phyloP scores from a whole-genome alignment of 148 eudicot species.

The Nyssa sinensis region DNA sequence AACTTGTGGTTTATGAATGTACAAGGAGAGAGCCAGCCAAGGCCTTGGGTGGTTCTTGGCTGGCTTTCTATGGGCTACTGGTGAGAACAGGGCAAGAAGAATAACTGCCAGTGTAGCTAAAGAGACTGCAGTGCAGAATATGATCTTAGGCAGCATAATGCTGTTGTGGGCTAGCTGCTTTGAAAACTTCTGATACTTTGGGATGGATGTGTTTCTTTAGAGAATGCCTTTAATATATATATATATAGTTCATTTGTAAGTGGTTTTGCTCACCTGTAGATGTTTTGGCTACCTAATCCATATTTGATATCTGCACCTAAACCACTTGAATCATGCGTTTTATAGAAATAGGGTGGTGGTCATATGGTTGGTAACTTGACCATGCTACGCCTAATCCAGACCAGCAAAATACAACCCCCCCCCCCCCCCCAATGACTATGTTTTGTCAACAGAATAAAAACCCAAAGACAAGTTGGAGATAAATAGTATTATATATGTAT shows the following conservation, averaged over 20 bases:
- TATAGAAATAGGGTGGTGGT: too few relatives aligned
- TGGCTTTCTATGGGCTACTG: constrained; percentile 38
- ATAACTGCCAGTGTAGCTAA: constrained; percentile 53
- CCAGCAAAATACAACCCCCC: too few relatives aligned
- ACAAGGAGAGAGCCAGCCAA: constrained; percentile 52
- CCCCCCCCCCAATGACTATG: too few relatives aligned
- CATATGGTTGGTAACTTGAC: too few relatives aligned
- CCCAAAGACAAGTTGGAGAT: too few relatives aligned
- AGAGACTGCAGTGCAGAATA: constrained; percentile 54
- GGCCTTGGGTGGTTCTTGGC: constrained; percentile 20
- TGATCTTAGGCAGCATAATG: constrained; percentile 57
- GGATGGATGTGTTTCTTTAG: constrained; percentile 7
- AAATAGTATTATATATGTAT: too few relatives aligned
- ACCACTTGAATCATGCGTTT: constrained; percentile 9
- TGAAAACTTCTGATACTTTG: background rate
- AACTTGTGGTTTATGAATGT: constrained; percentile 55
- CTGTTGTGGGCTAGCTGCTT: background rate
- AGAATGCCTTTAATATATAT: background rate
- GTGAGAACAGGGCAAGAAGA: constrained; percentile 59
- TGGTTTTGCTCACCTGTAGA: constrained; percentile 11
- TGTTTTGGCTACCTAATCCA: constrained; percentile 50
- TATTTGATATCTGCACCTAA: constrained; percentile 19
- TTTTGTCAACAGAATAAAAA: too few relatives aligned
- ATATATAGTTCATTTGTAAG: constrained; percentile 6
- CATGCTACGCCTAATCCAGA: too few relatives aligned